Evolutionary conservation across 768 basidiomycete genomes (phyloP), one percentile per base, ranked within the genome.

Genomic region (Rubroboletus pulcherrimus): DNA sequence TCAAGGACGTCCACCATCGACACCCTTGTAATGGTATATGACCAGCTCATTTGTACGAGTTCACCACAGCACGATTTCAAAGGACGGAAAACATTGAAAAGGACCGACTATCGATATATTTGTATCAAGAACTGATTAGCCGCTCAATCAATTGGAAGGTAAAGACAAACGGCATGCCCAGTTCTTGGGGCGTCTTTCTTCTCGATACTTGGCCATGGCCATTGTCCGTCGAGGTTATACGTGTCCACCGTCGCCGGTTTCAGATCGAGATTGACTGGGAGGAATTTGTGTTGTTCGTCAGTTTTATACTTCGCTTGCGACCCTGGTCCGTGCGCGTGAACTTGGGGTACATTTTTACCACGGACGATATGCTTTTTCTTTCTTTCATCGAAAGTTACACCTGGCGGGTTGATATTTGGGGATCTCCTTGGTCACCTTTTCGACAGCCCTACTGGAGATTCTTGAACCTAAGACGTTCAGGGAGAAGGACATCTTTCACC

Each of bases 371-470:
- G 4, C 10, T 8, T 7, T 3, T 5, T 21, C 44, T 14, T 19
- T 61, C 58, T 61, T 62, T 69, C 56, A 74, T 77, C 77, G 85
- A 86, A 87, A 87, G 84, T 87, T 78, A 69, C 78, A 87, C 86
- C 85, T 85, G 75, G 74, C 70, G 66, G 76, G 78, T 76, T 79
- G 83, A 85, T 86, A 86, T 87, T 87, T 87, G 85, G 79, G 84
- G 74, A 77, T 68, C 71, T 73, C 73, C 71, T 57, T 34, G 10
- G 48, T 54, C 67, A 31, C 57, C 61, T 21, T 17, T 29, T 31
- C n/a, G 26, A 51, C 39, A 41, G 29, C 49, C 57, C 56, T 59
- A 77, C 74, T 61, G 74, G 73, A 72, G 71, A 67, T 73, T 74
- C 80, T 84, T 87, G 86, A 85, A 75, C 76, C 71, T 66, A 72